Evolutionary conservation across 2,329 filamentous ascomycete species (phyloP), one percentile per base, ranked within the genome.

Genomic region (Botrytis tulipae): DNA sequence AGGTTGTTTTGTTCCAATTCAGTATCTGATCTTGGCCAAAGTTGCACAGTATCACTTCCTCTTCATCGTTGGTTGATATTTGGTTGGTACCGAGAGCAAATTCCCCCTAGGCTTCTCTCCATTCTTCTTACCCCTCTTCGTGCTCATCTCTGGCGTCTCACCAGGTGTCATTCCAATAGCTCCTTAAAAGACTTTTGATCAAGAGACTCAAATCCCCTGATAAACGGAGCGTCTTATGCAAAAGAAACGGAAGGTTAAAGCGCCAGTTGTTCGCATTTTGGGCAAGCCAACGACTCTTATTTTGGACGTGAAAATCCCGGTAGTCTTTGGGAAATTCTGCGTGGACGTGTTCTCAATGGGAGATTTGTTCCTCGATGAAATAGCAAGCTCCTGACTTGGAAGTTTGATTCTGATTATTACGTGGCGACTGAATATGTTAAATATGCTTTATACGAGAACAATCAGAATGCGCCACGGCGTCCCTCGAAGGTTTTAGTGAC

Each of bases 141-240:
- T 37, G 25, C 35, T 37, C 32, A 37, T 61, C 35, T 20, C 22
- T 40, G 37, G 32, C 59, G 59, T 32, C 37, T 37, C 20, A 37
- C 35, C 22, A 61, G 25, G 60, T 42, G 35, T 25, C 12, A 40
- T n/a, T 14, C 54, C 46, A 57, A 69, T 69, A 40, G 69, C 2
- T 60, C 72, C 22, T 70, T 68, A 29, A 76, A 62, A 32, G 54
- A 61, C 35, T 75, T 29, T 71, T 76, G 74, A 42, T 76, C 74
- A 5, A 46, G 25, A 25, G 51, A 60, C 22, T 68, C 35, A 20
- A 22, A 44, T 1, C 25, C 44, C 16, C 7, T 42, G 35, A 63
- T 63, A 32, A 63, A 25, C 16, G 59, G 42, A 35, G 59, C 16
- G 54, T 63, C 59, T 51, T 62, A 22, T 12, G 40, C 57, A 29